Conservation (phyloP, 2,329 filamentous ascomycete species). For the Phialocephala subalpina region DNA sequence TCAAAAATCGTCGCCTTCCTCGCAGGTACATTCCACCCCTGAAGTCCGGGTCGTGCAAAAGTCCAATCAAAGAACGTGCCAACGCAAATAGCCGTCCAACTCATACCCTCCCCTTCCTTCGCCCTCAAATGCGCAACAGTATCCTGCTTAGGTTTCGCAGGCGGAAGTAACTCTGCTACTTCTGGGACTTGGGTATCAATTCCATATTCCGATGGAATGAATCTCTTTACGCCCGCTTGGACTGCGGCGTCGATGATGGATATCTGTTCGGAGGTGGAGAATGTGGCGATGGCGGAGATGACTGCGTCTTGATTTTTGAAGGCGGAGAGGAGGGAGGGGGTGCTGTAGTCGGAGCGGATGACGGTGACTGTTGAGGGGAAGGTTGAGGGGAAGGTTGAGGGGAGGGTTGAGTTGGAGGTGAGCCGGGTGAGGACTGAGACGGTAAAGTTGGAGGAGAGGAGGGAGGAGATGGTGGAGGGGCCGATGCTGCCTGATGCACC, state of each 20-base stretch:
- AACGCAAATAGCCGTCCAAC: constrained; percentile 8
- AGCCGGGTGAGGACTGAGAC: constrained; percentile 8
- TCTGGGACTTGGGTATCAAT: constrained; percentile 36
- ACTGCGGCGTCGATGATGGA: constrained; percentile 62
- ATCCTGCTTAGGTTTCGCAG: neutral
- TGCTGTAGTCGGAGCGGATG: constrained; percentile 25
- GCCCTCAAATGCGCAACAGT: neutral
- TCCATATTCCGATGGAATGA: constrained; percentile 63
- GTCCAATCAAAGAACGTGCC: constrained; percentile 44
- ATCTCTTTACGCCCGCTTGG: constrained; percentile 62
- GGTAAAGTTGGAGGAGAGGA: neutral
- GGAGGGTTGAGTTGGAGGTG: too few species aligned
- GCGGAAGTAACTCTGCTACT: neutral
- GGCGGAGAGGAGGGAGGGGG: constrained; percentile 38
- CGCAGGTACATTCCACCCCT: constrained; percentile 58
- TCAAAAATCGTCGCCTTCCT: constrained; percentile 54
- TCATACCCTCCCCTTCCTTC: neutral
- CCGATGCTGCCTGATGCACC: constrained; percentile 8
- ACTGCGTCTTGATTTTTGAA: constrained; percentile 64
- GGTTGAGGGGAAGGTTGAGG: neutral
- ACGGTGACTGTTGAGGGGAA: neutral
- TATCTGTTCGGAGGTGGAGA: constrained; percentile 53
- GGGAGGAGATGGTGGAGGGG: neutral
- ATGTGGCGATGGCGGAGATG: constrained; percentile 56
- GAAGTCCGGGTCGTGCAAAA: constrained; percentile 47